A percentile compares a stretch with the other conserved stretches of the same genome.
These are phyloP conservation scores for Rauvolfia tetraphylla DNA, from an alignment of 257 asterid species.

Conservation along the genomic window DNA sequence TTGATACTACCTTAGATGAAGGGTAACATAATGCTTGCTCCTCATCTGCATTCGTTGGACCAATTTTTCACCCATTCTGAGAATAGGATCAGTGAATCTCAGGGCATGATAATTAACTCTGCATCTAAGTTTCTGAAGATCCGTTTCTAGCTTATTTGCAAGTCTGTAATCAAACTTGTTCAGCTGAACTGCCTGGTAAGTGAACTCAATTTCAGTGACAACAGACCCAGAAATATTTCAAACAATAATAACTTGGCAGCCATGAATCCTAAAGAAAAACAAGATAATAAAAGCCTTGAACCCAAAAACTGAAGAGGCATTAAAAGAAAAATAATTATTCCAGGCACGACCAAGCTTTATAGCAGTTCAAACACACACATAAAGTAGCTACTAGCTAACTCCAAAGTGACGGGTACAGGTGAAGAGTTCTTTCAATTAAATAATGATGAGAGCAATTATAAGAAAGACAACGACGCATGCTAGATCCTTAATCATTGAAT, in stretches of 20 bases:
- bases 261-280: background rate
- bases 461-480: background rate
- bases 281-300: background rate
- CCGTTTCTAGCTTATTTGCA: conserved; percentile 71
- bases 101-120: conserved; percentile 94
- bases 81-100: conserved; percentile 80
- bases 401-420: background rate
- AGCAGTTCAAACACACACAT: background rate
- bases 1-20: conserved; percentile 87
- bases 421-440: background rate
- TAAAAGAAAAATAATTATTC: background rate
- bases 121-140: conserved; percentile 92
- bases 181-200: conserved; percentile 82
- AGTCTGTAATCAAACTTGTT: conserved; percentile 94
- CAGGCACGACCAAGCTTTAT: background rate
- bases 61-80: conserved; percentile 70
- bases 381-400: background rate
- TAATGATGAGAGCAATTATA: background rate
- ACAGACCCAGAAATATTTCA: background rate
- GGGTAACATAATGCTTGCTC: conserved; percentile 85
- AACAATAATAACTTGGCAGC: background rate
- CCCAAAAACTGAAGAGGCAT: background rate
- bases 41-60: conserved; percentile 72
- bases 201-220: conserved; percentile 16
- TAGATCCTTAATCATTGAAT: background rate